phyloP scores from a whole-genome alignment of 139 green algal genomes.

The Chlamydomonas asymmetrica region DNA sequence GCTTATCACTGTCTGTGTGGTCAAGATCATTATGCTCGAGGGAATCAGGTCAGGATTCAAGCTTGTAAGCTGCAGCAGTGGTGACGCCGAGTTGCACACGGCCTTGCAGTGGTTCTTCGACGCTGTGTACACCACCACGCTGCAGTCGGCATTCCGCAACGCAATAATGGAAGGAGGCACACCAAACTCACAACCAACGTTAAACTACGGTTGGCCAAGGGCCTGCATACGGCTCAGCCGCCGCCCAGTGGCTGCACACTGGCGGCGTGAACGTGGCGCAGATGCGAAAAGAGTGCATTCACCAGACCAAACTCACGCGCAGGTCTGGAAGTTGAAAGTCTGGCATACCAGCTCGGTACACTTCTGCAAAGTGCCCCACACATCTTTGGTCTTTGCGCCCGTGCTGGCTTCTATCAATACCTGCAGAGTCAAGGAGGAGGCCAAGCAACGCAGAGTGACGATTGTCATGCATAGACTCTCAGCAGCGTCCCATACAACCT shows the following conservation, averaged over 20 bases:
- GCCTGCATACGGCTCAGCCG: too few species aligned
- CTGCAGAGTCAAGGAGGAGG: too few species aligned
- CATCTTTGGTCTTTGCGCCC: conserved; percentile 16
- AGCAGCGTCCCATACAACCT: too few species aligned
- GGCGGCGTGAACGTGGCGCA: too few species aligned
- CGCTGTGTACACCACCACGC: conserved; percentile 10
- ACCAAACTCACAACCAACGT: too few species aligned
- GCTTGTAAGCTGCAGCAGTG: conserved; percentile 2
- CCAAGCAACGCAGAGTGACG: too few species aligned
- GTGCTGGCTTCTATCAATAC: conserved; percentile 8
- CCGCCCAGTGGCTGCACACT: too few species aligned
- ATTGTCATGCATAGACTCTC: too few species aligned
- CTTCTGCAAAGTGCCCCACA: conserved; percentile 5
- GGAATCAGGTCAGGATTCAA: conserved; percentile 21
- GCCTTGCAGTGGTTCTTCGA: conserved; percentile 12
- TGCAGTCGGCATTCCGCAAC: too few species aligned
- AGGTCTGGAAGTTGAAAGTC: conserved; percentile 8
- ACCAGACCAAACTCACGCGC: conserved; percentile 19
- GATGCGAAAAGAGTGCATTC: too few species aligned
- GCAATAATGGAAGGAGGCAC: too few species aligned
- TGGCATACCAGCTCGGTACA: conserved; percentile 7
- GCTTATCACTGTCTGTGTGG: not conserved
- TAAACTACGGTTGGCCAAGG: too few species aligned
- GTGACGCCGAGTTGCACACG: not conserved
- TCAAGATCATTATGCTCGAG: not conserved